A percentile compares a stretch with the other conserved stretches of the same genome.
phyloP scores from a whole-genome alignment of 2,329 filamentous ascomycete genomes.

The Colletotrichum trifolii region DNA sequence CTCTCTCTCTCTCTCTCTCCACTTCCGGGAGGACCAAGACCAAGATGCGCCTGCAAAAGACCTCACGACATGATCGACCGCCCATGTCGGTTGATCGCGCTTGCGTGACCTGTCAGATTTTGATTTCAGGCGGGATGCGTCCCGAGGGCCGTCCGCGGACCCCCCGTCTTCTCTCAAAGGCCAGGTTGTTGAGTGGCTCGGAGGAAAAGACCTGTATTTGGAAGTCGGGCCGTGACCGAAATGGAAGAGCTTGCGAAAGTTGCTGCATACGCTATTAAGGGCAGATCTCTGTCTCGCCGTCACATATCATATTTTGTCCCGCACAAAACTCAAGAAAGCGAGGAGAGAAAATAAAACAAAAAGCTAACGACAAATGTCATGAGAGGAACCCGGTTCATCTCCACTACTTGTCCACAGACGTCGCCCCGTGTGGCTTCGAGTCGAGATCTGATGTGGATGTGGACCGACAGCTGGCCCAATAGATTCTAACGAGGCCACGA shows the following conservation, averaged over 20 bases:
- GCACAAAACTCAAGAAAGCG: slow-evolving; percentile 7
- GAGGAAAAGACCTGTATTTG: slow-evolving; percentile 24
- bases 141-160: slow-evolving; percentile 2
- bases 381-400: slow-evolving; percentile 3
- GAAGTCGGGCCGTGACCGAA: slow-evolving; percentile 32
- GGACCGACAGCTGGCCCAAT: not conserved
- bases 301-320: slow-evolving; percentile 23
- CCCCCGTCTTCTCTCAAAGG: not conserved
- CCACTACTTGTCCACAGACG: slow-evolving; percentile 17
- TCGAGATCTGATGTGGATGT: slow-evolving; percentile 16
- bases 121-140: slow-evolving; percentile 11
- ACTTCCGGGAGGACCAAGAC: not conserved
- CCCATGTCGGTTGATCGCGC: slow-evolving; percentile 34
- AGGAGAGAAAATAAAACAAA: slow-evolving; percentile 12
- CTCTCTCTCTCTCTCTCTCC: slow-evolving; percentile 4
- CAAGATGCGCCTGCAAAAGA: slow-evolving; percentile 11
- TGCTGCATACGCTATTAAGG: slow-evolving; percentile 17
- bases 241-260: slow-evolving; percentile 37
- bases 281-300: slow-evolving; percentile 30
- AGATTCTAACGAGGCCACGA: slow-evolving; percentile 12
- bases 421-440: slow-evolving; percentile 13
- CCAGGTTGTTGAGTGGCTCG: slow-evolving; percentile 25
- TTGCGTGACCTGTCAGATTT: slow-evolving; percentile 31
- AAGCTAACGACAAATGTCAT: slow-evolving; percentile 21
- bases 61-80: slow-evolving; percentile 26